Conservation (phyloP, 2,329 filamentous ascomycete genomes). For the Nigrospora oryzae region DNA sequence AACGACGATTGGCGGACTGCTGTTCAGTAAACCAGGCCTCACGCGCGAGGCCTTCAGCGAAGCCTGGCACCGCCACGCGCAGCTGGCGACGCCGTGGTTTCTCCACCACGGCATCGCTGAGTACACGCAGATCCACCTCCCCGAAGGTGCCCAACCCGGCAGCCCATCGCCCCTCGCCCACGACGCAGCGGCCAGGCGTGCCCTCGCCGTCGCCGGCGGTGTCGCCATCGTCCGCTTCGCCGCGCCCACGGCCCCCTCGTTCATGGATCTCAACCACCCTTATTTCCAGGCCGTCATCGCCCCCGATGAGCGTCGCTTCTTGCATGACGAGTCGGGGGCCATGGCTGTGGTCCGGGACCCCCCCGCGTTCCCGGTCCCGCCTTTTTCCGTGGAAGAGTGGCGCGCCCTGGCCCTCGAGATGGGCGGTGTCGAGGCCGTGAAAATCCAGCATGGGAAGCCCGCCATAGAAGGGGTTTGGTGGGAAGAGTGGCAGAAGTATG, state of each 20-base stretch:
- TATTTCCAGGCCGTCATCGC: conserved; percentile 6
- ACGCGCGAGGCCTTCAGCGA: conserved; percentile 8
- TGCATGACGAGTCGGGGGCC: conserved; percentile 10
- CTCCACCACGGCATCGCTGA: conserved; percentile 7
- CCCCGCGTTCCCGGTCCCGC: conserved; percentile 8
- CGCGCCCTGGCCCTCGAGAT: conserved; percentile 7
- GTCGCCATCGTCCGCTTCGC: conserved; percentile 7
- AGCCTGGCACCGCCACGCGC: conserved; percentile 9
- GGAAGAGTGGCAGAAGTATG: conserved; percentile 9
- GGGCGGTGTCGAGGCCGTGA: conserved; percentile 6
- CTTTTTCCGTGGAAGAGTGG: conserved; percentile 8
- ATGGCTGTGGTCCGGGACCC: conserved; percentile 6
- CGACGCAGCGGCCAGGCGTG: conserved; percentile 1
- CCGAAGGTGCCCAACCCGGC: background rate
- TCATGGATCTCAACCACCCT: background rate
- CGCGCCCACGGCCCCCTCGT: background rate
- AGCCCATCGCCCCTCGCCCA: too few relatives aligned
- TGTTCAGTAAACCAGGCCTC: conserved; percentile 7
- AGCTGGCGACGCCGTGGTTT: conserved; percentile 7
- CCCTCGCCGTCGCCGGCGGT: conserved; percentile 7
- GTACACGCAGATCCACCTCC: conserved; percentile 11
- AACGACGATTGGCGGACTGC: conserved; percentile 4
- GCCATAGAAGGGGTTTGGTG: conserved; percentile 3
- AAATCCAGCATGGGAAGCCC: conserved; percentile 8
- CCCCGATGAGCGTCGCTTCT: conserved; percentile 7